These are phyloP conservation scores for Lyophyllum shimeji DNA, from an alignment of 768 basidiomycete genomes.

Conservation along the genomic window DNA sequence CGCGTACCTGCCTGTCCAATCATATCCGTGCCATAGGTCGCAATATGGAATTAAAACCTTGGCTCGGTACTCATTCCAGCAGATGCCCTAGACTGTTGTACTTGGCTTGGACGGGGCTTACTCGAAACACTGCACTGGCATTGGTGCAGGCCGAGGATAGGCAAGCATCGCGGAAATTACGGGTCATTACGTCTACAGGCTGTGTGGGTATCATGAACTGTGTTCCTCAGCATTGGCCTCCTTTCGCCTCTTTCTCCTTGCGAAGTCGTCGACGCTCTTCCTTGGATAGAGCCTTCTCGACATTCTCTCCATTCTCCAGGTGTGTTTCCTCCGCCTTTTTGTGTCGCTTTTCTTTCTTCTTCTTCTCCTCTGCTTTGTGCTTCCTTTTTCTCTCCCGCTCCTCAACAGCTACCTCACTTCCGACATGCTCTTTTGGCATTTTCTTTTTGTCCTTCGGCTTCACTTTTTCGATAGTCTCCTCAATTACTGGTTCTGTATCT, in stretches of 20 bases:
- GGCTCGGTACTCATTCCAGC: not conserved
- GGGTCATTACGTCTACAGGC: conserved; percentile 6
- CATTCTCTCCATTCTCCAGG: conserved; percentile 6
- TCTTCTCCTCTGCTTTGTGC: conserved; percentile 14
- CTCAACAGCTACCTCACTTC: conserved; percentile 15
- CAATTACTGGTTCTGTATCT: not conserved
- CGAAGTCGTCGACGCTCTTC: conserved; percentile 19
- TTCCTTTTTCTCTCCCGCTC: conserved; percentile 15
- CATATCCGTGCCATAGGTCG: too few relatives aligned
- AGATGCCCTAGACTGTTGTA: not conserved
- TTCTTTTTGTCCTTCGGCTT: conserved; percentile 9
- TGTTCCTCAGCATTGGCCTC: conserved; percentile 6
- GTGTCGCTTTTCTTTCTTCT: conserved; percentile 26
- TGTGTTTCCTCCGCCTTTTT: conserved; percentile 17
- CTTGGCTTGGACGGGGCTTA: not conserved
- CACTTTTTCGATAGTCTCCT: conserved; percentile 1
- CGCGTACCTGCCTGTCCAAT: too few relatives aligned
- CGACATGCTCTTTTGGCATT: conserved; percentile 11
- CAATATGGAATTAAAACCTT: not conserved
- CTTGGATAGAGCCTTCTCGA: conserved; percentile 13
- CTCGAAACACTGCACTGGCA: not conserved
- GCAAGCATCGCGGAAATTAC: not conserved
- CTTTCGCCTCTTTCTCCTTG: conserved; percentile 14
- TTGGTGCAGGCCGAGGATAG: not conserved
- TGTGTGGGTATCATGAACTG: conserved; percentile 1